These are phyloP conservation scores for Gastrodia elata DNA, from an alignment of 106 monocot species.

Conservation along the genomic window DNA sequence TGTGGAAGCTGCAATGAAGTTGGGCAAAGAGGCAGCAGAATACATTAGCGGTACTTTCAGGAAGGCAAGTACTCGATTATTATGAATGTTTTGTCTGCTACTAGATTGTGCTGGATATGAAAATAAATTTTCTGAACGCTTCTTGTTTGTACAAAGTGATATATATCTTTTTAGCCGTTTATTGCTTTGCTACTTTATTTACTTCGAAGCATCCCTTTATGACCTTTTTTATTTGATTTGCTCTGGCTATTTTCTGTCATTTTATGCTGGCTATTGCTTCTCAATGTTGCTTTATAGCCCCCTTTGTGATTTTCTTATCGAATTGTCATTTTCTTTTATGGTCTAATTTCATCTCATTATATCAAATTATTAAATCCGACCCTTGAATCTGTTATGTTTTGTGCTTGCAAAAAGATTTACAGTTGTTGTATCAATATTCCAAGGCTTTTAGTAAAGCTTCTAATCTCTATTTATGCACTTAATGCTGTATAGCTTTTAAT, in stretches of 20 bases:
- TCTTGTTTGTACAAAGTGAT: background rate
- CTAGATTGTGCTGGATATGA: background rate
- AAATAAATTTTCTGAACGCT: background rate
- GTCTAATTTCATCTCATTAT: background rate
- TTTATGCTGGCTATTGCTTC: background rate
- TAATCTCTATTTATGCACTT: background rate
- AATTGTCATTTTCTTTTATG: background rate
- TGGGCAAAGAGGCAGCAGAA: slow-evolving; percentile 93
- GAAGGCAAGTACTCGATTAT: slow-evolving; percentile 40
- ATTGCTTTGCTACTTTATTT: background rate
- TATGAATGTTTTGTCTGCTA: background rate
- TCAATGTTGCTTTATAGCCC: background rate
- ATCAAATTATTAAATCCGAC: background rate
- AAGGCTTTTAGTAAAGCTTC: background rate
- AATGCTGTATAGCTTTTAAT: background rate
- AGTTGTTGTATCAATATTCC: background rate
- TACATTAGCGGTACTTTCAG: slow-evolving; percentile 78
- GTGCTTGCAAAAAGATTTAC: background rate
- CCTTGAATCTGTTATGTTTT: background rate
- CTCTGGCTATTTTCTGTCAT: background rate
- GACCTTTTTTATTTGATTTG: background rate
- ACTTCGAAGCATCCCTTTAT: background rate
- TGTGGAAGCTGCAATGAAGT: slow-evolving; percentile 88
- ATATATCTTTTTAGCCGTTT: background rate
- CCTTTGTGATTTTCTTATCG: background rate